Evolutionary conservation across 202 grass and related monocot genomes (phyloP).

Genomic region (Zoysia matrella): DNA sequence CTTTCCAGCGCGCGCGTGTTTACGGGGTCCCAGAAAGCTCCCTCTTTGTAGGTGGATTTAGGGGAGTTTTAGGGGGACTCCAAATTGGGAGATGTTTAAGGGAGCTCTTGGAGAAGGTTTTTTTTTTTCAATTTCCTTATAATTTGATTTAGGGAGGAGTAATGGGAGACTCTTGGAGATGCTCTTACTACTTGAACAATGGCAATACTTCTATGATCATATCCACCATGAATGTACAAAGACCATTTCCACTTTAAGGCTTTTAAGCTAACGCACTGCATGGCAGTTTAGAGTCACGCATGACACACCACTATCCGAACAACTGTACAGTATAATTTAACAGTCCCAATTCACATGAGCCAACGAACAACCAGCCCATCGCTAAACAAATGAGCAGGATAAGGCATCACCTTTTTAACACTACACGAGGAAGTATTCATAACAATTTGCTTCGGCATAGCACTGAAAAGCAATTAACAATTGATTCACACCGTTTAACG

Average conservation of each 20-base stretch:
- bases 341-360: not conserved
- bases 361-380: slow-evolving; percentile 3
- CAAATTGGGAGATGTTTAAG: too few species aligned
- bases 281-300: slow-evolving; percentile 18
- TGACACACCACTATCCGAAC: not conserved
- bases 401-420: not conserved
- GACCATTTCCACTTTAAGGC: slow-evolving; percentile 10
- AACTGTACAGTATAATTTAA: slow-evolving; percentile 14
- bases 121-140: too few species aligned
- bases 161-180: too few species aligned
- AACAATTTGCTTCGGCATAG: not conserved
- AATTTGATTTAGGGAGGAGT: too few species aligned
- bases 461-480: not conserved
- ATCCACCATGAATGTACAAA: slow-evolving; percentile 36
- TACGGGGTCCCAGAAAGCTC: too few species aligned
- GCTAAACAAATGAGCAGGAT: slow-evolving; percentile 5
- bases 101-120: too few species aligned
- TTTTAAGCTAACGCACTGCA: slow-evolving; percentile 22
- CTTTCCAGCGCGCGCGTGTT: too few species aligned
- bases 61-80: too few species aligned
- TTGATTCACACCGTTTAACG: slow-evolving; percentile 10
- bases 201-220: slow-evolving; percentile 24
- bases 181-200: not conserved
- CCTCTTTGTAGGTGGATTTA: too few species aligned
- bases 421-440: not conserved